These are phyloP conservation scores for Lodderomyces pseudojiufengensis DNA, from an alignment of 1,139 yeast genomes.

Conservation along the genomic window DNA sequence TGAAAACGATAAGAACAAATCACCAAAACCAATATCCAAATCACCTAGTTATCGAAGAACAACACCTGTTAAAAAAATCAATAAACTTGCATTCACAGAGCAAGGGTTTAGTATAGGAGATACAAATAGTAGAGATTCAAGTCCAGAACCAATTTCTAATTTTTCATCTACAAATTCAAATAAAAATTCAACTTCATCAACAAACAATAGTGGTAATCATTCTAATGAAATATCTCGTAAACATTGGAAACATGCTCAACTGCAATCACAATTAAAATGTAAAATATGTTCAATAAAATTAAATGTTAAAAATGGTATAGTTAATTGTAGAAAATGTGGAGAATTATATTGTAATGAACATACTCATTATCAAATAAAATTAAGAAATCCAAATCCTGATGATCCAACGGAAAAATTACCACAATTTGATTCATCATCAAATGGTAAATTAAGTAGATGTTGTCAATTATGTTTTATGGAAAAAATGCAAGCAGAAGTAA, in stretches of 20 bases:
- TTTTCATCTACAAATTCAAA: too few relatives aligned
- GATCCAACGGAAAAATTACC: constrained; percentile 30
- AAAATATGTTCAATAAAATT: constrained; percentile 39
- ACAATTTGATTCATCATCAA: constrained; percentile 22
- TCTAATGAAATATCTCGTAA: too few relatives aligned
- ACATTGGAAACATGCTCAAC: constrained; percentile 58
- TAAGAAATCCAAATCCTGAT: constrained; percentile 29
- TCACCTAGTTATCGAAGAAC: constrained; percentile 4
- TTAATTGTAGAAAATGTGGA: constrained; percentile 74
- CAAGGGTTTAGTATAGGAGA: constrained; percentile 31
- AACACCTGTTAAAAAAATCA: constrained; percentile 19
- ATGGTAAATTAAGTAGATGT: constrained; percentile 68
- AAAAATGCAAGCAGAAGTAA: constrained; percentile 41
- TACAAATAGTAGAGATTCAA: constrained; percentile 2
- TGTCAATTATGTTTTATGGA: constrained; percentile 59
- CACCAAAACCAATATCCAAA: constrained; percentile 11
- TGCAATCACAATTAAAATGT: constrained; percentile 33
- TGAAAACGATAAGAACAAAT: too few relatives aligned
- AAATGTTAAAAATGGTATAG: constrained; percentile 47
- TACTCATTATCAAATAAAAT: constrained; percentile 49
- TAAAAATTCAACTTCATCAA: too few relatives aligned
- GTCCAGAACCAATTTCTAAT: neutral
- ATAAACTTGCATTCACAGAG: constrained; percentile 34
- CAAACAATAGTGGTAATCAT: too few relatives aligned
- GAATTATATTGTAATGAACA: constrained; percentile 64